Evolutionary conservation across 2,329 filamentous ascomycete genomes (phyloP), one percentile per base, ranked within the genome.

Genomic region (Pyrenophora tritici-repentis): DNA sequence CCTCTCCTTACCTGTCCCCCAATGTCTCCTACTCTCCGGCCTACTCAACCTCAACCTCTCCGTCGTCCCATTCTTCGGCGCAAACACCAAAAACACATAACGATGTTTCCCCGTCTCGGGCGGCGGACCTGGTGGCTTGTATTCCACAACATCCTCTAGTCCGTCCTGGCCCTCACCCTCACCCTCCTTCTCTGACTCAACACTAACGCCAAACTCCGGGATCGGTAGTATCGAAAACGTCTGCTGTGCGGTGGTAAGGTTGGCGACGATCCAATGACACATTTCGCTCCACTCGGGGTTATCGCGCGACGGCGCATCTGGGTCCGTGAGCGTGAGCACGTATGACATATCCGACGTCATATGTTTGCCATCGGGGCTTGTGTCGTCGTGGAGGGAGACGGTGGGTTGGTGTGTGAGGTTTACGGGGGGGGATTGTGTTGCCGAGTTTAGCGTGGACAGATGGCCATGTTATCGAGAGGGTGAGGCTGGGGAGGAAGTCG

Each of bases 201-300:
- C 26, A 12, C 26, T 39, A 9, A 54, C 41, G 3, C 47, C 53
- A 37, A 58, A 55, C 29, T 74, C 51, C 3, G 65, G 61, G 2
- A 75, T 49, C 1, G 67, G 65, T 3, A 67, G 51, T 16, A 66
- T 65, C 3, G 62, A 65, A 42, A 62, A 58, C 1, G 54, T 60
- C 2, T 56, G 49, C 18, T 50, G 37, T 0, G 62, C 59, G 2
- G 76, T 44, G 1, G 66, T 60, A 5, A 77, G 60, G 20, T 73
- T 71, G 7, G 75, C 68, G 1, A 70, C 70, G 42, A 80, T 75
- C 81, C 81, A 84, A 63, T 85, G 83, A 61, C 81, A 84, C 70
- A 85, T 79, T 55, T 85, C 79, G 16, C 74, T 76, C 81, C 80
- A 83, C 47, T 81, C 73, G 1, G 82, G 81, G 53, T 84, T 66